Conservation (phyloP, 495 filamentous ascomycete species). For the Monascus purpureus region DNA sequence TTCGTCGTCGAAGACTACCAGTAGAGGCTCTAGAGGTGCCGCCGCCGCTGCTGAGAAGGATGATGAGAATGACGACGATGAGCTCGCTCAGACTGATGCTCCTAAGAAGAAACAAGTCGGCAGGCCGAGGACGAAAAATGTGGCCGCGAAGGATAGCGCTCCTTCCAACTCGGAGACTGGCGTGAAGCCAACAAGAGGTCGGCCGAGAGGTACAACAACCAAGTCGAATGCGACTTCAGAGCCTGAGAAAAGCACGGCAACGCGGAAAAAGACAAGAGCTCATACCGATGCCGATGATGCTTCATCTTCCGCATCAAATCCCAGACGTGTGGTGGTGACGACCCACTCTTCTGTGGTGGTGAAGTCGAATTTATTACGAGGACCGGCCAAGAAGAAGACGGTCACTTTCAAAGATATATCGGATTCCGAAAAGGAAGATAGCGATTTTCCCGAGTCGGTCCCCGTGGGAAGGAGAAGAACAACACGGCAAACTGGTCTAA, state of each 20-base stretch:
- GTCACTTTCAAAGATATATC: constrained; percentile 37
- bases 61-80: constrained; percentile 11
- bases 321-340: constrained; percentile 13
- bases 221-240: constrained; percentile 5
- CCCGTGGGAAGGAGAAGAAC: constrained; percentile 12
- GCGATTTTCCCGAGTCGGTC: constrained; percentile 12
- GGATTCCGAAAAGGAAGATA: constrained; percentile 26
- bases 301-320: constrained; percentile 2
- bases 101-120: constrained; percentile 25
- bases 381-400: constrained; percentile 35
- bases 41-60: constrained; percentile 3
- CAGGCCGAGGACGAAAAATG: constrained; percentile 17
- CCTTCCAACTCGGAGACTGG: constrained; percentile 4
- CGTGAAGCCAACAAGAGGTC: constrained; percentile 17
- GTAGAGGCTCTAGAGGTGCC: constrained; percentile 3
- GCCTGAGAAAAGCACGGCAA: constrained; percentile 3
- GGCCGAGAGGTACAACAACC: constrained; percentile 15
- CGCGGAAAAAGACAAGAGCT: constrained; percentile 13
- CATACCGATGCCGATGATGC: constrained; percentile 7
- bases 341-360: constrained; percentile 20
- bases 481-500: constrained; percentile 20
- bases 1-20: constrained; percentile 7
- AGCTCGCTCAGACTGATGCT: constrained; percentile 13
- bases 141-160: constrained; percentile 1
- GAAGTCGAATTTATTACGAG: constrained; percentile 24